Evolutionary conservation across 2,329 filamentous ascomycete genomes (phyloP), one percentile per base, ranked within the genome.

Genomic region (Parafenestella ontariensis): DNA sequence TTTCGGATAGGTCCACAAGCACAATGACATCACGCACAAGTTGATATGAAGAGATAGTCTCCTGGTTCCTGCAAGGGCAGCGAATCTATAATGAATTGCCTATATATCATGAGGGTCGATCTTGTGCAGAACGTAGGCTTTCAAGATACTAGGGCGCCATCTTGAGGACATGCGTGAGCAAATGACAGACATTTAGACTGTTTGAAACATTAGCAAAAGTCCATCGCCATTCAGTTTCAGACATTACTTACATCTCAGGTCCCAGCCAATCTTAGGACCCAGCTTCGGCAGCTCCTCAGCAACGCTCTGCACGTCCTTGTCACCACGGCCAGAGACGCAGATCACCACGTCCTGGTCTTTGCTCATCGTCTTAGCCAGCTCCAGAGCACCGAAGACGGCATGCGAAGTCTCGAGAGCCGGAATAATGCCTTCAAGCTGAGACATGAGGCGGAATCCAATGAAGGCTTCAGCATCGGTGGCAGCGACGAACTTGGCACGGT

Each of bases 241-340:
- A 31, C 5, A 11, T 39, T 21, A 70, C 71, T 71, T 68, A 74
- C 70, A 87, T 59, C 85, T 80, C 77, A 88, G 69, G 72, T 88
- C 85, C 86, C 86, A 88, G 43, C 83, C 92, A 77, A 99, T 98
- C 81, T 89, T 83, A 7, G 95, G 95, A 0, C 95, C 94, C 58
- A 99, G 77, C 65, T 84, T 90, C 17, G 94, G 94, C 72, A 99
- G 79, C 79, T 96, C 92, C 72, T 99, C 95, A 0, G 95, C 95
- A 46, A 99, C 94, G 70, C 91, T 96, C 85, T 99, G 93, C 54
- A 99, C 95, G 73, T 99, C 95, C 86, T 99, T 99, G 78, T 99
- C 95, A 59, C 95, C 95, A 66, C 95, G 84, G 8, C 95, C 95
- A 72, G 90, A 96, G 33, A 99, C 77, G 78, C 94, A 98, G 59